phyloP scores from a whole-genome alignment of 345 rosid species.

The Brassica cretica region DNA sequence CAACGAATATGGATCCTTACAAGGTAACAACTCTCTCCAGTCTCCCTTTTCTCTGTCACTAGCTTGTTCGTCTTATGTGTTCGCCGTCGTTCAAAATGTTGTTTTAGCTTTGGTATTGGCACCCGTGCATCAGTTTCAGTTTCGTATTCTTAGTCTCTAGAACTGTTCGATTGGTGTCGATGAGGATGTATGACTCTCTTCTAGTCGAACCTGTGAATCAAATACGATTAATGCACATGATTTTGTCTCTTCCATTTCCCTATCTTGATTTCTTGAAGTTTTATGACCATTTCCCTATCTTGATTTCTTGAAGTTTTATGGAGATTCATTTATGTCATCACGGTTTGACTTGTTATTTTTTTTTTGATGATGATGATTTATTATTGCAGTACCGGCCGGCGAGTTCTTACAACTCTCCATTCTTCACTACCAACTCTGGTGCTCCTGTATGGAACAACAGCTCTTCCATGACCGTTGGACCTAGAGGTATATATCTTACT shows the following conservation, averaged over 20 bases:
- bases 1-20: conserved; percentile 55
- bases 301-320: not conserved
- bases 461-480: conserved; percentile 45
- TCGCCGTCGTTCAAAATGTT: not conserved
- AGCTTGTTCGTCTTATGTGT: not conserved
- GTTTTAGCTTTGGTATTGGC: not conserved
- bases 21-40: conserved; percentile 32
- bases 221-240: not conserved
- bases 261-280: not conserved
- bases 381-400: conserved; percentile 40
- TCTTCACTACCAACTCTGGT: conserved; percentile 48
- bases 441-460: conserved; percentile 52
- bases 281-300: not conserved
- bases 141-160: not conserved
- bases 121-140: not conserved
- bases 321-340: not conserved
- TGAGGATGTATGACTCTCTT: not conserved
- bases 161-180: not conserved
- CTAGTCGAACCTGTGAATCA: not conserved
- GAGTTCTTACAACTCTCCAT: conserved; percentile 42
- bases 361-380: not conserved
- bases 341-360: not conserved
- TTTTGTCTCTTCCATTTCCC: not conserved
- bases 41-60: not conserved
- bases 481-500: conserved; percentile 33